Evolutionary conservation across 2,329 filamentous ascomycete genomes (phyloP).

Genomic region (Fusarium secorum): DNA sequence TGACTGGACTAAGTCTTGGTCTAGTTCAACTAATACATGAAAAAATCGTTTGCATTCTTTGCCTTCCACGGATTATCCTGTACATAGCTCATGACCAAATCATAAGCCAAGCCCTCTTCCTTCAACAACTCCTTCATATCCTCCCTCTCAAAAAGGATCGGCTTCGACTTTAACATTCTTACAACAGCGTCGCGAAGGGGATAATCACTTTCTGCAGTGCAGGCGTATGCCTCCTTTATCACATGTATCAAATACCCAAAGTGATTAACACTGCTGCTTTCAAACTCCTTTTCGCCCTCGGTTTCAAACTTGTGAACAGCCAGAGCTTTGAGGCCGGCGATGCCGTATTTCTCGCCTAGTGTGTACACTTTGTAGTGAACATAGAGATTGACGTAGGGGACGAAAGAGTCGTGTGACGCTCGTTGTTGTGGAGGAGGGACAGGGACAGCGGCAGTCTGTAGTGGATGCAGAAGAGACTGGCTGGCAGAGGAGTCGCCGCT

Average conservation of each 20-base stretch:
- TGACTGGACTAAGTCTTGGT: no score
- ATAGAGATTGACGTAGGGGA: background rate
- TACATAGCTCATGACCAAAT: background rate
- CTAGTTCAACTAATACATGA: no score
- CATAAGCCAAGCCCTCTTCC: background rate
- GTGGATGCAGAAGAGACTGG: background rate
- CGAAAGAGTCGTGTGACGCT: accelerated
- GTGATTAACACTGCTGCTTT: accelerated
- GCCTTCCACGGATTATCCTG: background rate
- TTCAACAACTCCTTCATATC: background rate
- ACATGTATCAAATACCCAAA: background rate
- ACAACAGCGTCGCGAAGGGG: background rate
- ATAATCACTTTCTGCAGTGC: background rate
- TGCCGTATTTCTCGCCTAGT: background rate
- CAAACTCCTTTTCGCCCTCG: accelerated
- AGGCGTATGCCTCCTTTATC: background rate
- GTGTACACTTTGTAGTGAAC: background rate
- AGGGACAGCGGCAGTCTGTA: accelerated
- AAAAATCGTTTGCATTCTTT: no score
- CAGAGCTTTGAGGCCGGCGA: background rate
- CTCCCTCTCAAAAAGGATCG: accelerated
- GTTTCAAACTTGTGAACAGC: background rate
- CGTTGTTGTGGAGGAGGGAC: accelerated
- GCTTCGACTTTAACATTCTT: background rate
- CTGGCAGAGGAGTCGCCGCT: background rate